phyloP scores from a whole-genome alignment of 768 basidiomycete species.

The Boletus bicolor region DNA sequence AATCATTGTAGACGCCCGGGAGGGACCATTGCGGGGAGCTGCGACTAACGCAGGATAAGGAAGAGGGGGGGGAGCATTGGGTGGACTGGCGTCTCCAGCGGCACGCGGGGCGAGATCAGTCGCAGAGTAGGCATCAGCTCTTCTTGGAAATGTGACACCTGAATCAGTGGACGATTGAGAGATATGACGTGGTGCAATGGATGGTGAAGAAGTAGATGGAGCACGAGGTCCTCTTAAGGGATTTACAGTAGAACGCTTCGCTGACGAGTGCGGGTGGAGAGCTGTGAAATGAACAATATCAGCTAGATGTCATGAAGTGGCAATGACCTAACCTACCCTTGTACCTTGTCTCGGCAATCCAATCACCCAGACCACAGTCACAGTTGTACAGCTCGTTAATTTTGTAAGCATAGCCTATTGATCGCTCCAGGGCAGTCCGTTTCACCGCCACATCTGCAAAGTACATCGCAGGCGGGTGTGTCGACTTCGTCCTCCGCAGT shows the following conservation, averaged over 20 bases:
- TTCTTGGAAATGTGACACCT: slow-evolving; percentile 74
- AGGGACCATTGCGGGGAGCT: slow-evolving; percentile 25
- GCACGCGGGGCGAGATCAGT: slow-evolving; percentile 62
- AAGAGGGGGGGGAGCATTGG: slow-evolving; percentile 57
- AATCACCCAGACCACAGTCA: slow-evolving; percentile 76
- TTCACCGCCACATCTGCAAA: slow-evolving; percentile 59
- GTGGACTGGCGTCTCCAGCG: slow-evolving; percentile 46
- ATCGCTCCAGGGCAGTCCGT: slow-evolving; percentile 63
- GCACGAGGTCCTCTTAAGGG: slow-evolving; percentile 20
- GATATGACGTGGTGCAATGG: slow-evolving; percentile 59
- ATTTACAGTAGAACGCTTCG: slow-evolving; percentile 28
- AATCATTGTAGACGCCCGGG: slow-evolving; percentile 32
- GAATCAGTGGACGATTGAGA: slow-evolving; percentile 72
- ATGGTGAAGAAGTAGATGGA: slow-evolving; percentile 42
- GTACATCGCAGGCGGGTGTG: slow-evolving; percentile 66
- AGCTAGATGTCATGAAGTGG: background rate
- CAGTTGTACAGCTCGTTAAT: slow-evolving; percentile 76
- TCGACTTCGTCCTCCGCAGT: slow-evolving; percentile 33
- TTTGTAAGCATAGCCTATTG: slow-evolving; percentile 70
- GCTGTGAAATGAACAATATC: slow-evolving; percentile 9
- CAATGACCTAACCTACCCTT: slow-evolving; percentile 42
- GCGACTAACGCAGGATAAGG: slow-evolving; percentile 73
- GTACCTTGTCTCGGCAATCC: slow-evolving; percentile 57
- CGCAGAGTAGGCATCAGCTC: slow-evolving; percentile 74
- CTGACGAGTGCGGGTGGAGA: slow-evolving; percentile 21